Conservation (phyloP, 108 stramenopile species). For the Thalassiosira profunda region DNA sequence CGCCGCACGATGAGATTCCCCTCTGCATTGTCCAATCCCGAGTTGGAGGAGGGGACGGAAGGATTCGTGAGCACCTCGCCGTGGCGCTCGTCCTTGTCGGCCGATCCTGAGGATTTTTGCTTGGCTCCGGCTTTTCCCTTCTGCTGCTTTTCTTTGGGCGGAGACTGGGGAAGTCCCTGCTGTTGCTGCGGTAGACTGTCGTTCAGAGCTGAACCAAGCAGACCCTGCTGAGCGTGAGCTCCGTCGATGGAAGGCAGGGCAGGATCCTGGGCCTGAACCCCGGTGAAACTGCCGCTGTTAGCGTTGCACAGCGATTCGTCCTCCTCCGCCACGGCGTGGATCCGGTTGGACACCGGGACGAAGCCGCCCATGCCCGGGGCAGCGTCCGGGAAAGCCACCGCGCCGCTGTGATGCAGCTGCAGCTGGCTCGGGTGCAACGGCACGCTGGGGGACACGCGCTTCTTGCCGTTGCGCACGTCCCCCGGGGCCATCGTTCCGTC, state of each 20-base stretch:
- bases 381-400: constrained; percentile 1
- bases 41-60: constrained; percentile 58
- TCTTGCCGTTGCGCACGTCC: constrained; percentile 38
- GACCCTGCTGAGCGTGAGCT: too few species aligned
- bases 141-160: neutral
- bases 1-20: constrained; percentile 79
- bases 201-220: too few species aligned
- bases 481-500: constrained; percentile 24
- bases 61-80: constrained; percentile 85
- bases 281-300: too few species aligned
- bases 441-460: constrained; percentile 34
- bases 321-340: constrained; percentile 9
- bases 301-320: too few species aligned
- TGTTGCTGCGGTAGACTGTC: too few species aligned
- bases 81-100: constrained; percentile 15
- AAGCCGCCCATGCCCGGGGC: neutral
- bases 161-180: too few species aligned
- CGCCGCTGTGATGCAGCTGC: constrained; percentile 11
- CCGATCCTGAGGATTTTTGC: constrained; percentile 4
- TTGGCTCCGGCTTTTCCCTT: constrained; percentile 8
- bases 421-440: constrained; percentile 43
- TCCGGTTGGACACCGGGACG: neutral
- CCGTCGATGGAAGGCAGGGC: too few species aligned
- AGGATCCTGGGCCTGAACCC: too few species aligned
- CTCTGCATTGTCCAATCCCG: constrained; percentile 76